Base-by-base conservation (phyloP, 2,329 filamentous ascomycete genomes). In the Monilinia fructicola region DNA sequence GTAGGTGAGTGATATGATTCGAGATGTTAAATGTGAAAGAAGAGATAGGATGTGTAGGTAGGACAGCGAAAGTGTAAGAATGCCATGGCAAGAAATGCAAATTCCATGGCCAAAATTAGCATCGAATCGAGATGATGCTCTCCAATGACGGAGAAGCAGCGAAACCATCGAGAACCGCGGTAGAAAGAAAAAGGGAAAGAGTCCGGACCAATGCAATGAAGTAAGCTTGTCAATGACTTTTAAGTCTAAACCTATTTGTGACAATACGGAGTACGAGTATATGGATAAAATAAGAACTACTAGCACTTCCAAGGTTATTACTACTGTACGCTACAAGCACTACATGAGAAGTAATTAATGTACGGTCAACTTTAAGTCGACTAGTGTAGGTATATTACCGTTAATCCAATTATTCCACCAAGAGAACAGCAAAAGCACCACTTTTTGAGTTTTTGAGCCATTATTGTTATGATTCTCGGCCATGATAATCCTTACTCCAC, bases 401-500 rank as follows among this genome's bases (percentile, higher is more conserved):
- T 35, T 5, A 35, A 35, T 35, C 31, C 35, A 58, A 58, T 38
- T 40, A 58, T 38, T 58, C 31, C 31, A 35, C 31, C 31, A 35
- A 35, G 31, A 35, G 31, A 35, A 35, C 31, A 7, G 9, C 31
- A 35, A 35, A 5, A 35, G 31, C 31, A 35, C 31, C 31, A 35
- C 31, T 35, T 35, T 35, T 58, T 58, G 40, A 44, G 38, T 28
- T 58, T 58, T 58, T 7, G 3, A 52, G 48, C 23, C n/a, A 26
- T 14, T 44, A 44, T 35, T 5, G 9, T 35, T 5, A 35, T 35
- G 7, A 12, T 23, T 16, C 50, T 16, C 26, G 23, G 7, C 26
- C 50, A 28, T 52, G 50, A 52, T 52, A 52, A 52, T 35, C 26
- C 31, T 54, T 54, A 31, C 50, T 53, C 50, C 23, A 53, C 50